Percentiles rank a stretch among this genome's conserved stretches.
Evolutionary conservation across 2,329 filamentous ascomycete genomes (phyloP).

Genomic region (Calonectria pseudoturangicola): DNA sequence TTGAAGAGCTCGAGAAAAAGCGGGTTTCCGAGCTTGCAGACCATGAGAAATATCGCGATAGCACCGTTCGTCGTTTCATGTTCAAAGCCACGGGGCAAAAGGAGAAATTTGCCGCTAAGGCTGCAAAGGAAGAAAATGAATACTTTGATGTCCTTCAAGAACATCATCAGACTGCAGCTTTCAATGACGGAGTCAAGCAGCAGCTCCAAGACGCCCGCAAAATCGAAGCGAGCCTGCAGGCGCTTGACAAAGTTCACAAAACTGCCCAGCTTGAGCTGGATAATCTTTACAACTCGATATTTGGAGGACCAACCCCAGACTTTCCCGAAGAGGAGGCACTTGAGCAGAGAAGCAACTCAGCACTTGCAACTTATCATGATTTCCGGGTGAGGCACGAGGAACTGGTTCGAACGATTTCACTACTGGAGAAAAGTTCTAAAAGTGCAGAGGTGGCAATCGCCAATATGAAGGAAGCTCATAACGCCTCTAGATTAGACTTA

Average conservation of each 20-base stretch:
- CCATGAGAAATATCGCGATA: not conserved
- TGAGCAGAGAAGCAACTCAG: not conserved
- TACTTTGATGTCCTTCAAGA: not conserved
- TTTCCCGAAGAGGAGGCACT: not conserved
- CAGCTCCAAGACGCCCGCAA: not conserved
- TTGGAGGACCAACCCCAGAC: not conserved
- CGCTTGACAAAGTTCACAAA: not conserved
- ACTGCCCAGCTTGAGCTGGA: not conserved
- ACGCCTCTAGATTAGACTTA: not conserved
- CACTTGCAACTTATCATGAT: not conserved
- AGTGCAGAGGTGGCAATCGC: not conserved
- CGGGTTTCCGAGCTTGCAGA: not conserved
- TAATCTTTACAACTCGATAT: not conserved
- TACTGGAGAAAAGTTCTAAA: not conserved
- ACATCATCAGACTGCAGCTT: not conserved
- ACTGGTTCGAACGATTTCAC: not conserved
- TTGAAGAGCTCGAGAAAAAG: not conserved
- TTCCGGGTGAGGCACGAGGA: not conserved
- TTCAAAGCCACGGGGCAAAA: not conserved
- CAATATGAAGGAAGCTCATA: not conserved
- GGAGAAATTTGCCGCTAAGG: not conserved
- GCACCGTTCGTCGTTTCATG: not conserved
- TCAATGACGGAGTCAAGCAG: not conserved
- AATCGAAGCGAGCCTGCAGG: not conserved
- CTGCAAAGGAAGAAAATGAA: slow-evolving; percentile 4